A percentile compares a stretch with the other conserved stretches of the same genome.
phyloP scores from a whole-genome alignment of 2,329 filamentous ascomycete species.

The Macrophomina phaseolina region DNA sequence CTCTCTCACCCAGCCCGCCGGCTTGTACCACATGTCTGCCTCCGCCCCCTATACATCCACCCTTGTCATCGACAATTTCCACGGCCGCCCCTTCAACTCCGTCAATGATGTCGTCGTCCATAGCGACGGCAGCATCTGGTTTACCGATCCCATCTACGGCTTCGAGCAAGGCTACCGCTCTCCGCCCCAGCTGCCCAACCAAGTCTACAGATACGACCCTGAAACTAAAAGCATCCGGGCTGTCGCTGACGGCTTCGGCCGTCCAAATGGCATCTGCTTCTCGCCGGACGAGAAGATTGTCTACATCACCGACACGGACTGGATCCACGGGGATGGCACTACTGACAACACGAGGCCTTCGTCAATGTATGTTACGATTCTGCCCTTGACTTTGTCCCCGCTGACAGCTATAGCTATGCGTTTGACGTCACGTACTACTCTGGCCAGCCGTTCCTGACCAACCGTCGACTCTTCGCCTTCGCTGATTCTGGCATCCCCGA shows the following conservation, averaged over 20 bases:
- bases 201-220: constrained; percentile 48
- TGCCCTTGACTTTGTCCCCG: background rate
- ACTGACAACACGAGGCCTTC: constrained; percentile 29
- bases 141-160: constrained; percentile 49
- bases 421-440: constrained; percentile 52
- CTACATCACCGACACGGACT: constrained; percentile 50
- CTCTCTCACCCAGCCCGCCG: constrained; percentile 36
- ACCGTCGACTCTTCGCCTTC: constrained; percentile 60
- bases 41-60: constrained; percentile 31
- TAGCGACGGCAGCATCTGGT: constrained; percentile 51
- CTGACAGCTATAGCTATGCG: constrained; percentile 42
- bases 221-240: constrained; percentile 42
- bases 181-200: constrained; percentile 33
- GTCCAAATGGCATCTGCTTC: constrained; percentile 53
- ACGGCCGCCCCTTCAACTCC: constrained; percentile 50
- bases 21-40: constrained; percentile 39
- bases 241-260: constrained; percentile 46
- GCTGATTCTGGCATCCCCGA: constrained; percentile 54
- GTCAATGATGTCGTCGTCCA: constrained; percentile 49
- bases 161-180: constrained; percentile 36
- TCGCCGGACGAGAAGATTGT: constrained; percentile 46
- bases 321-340: constrained; percentile 24
- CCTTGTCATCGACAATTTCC: constrained; percentile 51
- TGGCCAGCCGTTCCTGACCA: constrained; percentile 35
- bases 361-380: background rate